Conservation (phyloP, 441 rosid species). For the Omphalea diandra region DNA sequence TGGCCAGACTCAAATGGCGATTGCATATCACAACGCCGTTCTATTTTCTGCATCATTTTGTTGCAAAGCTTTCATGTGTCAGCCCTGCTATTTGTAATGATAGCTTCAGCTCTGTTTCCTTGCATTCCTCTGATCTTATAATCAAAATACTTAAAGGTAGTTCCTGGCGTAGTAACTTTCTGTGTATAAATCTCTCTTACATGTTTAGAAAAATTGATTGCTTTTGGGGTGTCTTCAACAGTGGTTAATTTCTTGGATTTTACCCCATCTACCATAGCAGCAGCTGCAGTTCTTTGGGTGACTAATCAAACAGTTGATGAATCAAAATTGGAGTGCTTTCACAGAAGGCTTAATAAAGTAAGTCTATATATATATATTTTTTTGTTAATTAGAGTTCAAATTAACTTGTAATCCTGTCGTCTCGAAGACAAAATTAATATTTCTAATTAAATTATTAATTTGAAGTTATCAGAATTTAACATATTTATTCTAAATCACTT, state of each 20-base stretch:
- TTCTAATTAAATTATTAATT: neutral
- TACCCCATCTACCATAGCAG: conserved; percentile 39
- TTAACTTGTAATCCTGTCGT: too few relatives aligned
- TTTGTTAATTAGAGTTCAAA: too few relatives aligned
- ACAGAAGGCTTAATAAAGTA: conserved; percentile 31
- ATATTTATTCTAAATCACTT: too few relatives aligned
- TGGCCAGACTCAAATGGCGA: conserved; percentile 37
- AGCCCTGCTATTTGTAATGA: conserved; percentile 8
- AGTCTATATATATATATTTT: too few relatives aligned
- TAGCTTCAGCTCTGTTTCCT: neutral
- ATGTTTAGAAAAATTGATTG: neutral
- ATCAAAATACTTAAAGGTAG: conserved; percentile 31
- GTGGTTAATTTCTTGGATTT: conserved; percentile 37
- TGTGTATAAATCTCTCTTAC: neutral
- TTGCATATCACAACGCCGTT: conserved; percentile 37
- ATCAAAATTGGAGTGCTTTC: conserved; percentile 23
- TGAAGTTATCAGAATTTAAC: too few relatives aligned
- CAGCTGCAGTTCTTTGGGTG: conserved; percentile 34
- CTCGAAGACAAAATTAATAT: too few relatives aligned
- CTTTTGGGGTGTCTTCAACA: conserved; percentile 14
- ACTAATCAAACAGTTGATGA: conserved; percentile 23
- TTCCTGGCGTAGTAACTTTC: neutral
- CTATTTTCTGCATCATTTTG: conserved; percentile 32
- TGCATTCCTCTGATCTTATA: conserved; percentile 24
- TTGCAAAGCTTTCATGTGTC: conserved; percentile 25